A percentile compares a stretch with the other conserved stretches of the same genome.
These are phyloP conservation scores for Saccharum spontaneum DNA, from an alignment of 176 grass and related monocot genomes.

Conservation along the genomic window DNA sequence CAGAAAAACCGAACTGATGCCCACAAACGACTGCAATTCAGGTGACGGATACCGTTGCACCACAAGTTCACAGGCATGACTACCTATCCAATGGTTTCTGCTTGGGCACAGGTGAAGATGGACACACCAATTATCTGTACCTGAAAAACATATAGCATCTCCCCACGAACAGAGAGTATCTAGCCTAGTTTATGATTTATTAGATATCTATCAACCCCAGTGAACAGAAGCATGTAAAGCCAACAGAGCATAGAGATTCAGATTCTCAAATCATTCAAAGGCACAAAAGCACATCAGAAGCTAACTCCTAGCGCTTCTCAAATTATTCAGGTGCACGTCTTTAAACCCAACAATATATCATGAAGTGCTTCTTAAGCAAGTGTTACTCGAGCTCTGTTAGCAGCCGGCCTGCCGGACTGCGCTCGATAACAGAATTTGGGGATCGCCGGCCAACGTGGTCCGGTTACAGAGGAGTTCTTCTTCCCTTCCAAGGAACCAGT, in stretches of 20 bases:
- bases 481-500: too few species aligned
- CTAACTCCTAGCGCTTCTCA: neutral
- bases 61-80: neutral
- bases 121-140: too few species aligned
- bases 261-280: neutral
- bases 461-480: too few species aligned
- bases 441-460: too few species aligned
- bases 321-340: neutral
- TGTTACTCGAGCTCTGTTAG: neutral
- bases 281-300: neutral
- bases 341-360: neutral
- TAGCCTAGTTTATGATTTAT: neutral
- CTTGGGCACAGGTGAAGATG: neutral
- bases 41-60: too few species aligned
- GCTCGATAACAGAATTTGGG: too few species aligned
- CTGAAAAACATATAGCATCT: neutral
- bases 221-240: neutral
- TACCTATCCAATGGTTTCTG: neutral
- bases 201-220: neutral
- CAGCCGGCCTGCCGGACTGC: too few species aligned
- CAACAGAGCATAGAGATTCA: neutral
- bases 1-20: too few species aligned
- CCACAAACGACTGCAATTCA: neutral
- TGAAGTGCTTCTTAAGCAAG: neutral
- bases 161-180: neutral